Evolutionary conservation across 2,329 filamentous ascomycete genomes (phyloP).

Genomic region (Verticillium albo-atrum): DNA sequence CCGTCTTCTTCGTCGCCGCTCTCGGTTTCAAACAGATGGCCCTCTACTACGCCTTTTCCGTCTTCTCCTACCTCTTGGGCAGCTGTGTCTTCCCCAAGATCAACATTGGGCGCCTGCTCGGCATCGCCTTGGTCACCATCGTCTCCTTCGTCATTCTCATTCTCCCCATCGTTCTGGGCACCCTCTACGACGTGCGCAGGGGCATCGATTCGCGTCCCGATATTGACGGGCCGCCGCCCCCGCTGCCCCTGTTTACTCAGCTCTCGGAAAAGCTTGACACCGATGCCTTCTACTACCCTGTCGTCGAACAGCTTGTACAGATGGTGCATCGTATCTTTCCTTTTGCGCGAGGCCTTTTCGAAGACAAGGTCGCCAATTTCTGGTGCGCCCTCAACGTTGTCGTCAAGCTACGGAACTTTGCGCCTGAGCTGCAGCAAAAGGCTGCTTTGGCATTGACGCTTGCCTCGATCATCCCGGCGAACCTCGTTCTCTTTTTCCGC

Average conservation of each 20-base stretch:
- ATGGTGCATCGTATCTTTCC: constrained; percentile 91
- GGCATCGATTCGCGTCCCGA: constrained; percentile 55
- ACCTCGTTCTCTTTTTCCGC: constrained; percentile 71
- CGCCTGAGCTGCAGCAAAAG: constrained; percentile 66
- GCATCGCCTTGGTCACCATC: constrained; percentile 69
- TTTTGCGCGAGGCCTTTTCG: constrained; percentile 91
- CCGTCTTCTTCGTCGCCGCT: constrained; percentile 87
- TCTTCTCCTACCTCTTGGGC: constrained; percentile 89
- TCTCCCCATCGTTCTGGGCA: constrained; percentile 68
- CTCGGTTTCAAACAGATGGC: constrained; percentile 99
- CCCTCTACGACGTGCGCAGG: constrained; percentile 62
- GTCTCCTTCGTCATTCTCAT: constrained; percentile 71
- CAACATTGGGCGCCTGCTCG: constrained; percentile 63
- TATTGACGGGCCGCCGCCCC: constrained; percentile 52
- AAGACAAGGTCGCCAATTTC: constrained; percentile 98
- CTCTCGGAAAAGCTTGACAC: constrained; percentile 57
- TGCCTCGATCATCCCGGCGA: constrained; percentile 72
- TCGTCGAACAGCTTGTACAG: constrained; percentile 75
- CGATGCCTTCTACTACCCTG: constrained; percentile 66
- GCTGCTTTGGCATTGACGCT: constrained; percentile 73
- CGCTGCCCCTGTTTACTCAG: constrained; percentile 58
- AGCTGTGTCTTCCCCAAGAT: constrained; percentile 74
- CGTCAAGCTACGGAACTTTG: constrained; percentile 77
- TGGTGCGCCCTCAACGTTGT: constrained; percentile 93
- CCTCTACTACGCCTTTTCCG: constrained; percentile 88